Base-by-base conservation (phyloP, 768 basidiomycete genomes). In the Chalciporus piperatus region DNA sequence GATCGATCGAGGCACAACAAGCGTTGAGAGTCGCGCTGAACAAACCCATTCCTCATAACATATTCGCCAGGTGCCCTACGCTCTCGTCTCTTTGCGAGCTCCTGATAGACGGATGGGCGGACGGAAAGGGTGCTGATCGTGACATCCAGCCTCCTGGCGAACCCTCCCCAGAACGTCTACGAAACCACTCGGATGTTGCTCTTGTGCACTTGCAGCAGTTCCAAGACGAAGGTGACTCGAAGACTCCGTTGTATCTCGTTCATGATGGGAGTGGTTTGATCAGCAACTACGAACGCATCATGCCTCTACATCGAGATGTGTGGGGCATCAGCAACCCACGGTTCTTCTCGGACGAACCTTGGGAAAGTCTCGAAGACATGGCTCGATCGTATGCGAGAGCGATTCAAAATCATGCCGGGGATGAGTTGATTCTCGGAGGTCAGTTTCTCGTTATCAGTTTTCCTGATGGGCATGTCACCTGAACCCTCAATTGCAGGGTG, bases 261-360 rank as follows among this genome's bases (percentile, higher is more conserved):
- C 87, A 90, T 57, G 88, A 89, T 54, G 88, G 88, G 6, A 85
- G 83, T 55, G 88, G 88, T 0, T 63, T 85, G 12, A 68, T 77
- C 16, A 70, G 70, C 30, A 79, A 82, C 47, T 80, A 80, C 48
- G 65, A 76, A 30, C 74, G 74, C 10, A 64, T 87, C 6, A 58
- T 66, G 7, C 59, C 72, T 9, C 57, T 89, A 3, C 69, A 72
- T 9, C 74, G 87, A 41, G 60, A 72, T 17, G 73, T 89, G 3
- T 89, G 81, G 80, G 84, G 75, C 0, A 76, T 90, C 40, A 68
- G 72, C 32, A 83, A 88, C 55, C 83, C 83, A 0, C 68, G 67
- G 10, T 78, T 88, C 52, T 57, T 68, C 0, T 63, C 66, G 2
- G 71, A 73, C 0, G 64, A 72, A 33, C 58, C 69, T 1, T 88